Percentiles rank a stretch among this genome's conserved stretches.
These are phyloP conservation scores for Chaetomium strumarium DNA, from an alignment of 2,329 filamentous ascomycete genomes.

Conservation along the genomic window DNA sequence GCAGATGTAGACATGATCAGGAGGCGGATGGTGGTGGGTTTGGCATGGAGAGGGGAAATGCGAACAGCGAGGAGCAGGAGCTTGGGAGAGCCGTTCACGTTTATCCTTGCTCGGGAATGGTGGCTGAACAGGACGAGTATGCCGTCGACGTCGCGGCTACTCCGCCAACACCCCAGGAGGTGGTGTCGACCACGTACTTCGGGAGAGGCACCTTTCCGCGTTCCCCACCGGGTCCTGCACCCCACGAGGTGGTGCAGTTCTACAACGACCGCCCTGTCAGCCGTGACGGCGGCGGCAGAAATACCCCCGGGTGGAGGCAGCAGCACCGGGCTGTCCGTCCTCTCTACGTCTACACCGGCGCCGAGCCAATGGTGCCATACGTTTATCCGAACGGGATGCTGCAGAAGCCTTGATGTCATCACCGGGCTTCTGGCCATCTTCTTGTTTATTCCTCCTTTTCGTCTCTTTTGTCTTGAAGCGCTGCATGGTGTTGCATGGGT, in stretches of 20 bases:
- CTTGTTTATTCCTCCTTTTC: background rate
- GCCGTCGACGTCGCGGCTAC: background rate
- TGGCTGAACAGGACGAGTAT: constrained; percentile 12
- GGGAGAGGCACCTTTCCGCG: background rate
- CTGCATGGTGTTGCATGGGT: background rate
- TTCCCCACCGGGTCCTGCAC: background rate
- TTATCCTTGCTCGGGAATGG: constrained; percentile 21
- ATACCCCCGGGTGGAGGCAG: constrained; percentile 4
- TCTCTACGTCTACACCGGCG: constrained; percentile 10
- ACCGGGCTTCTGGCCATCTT: background rate
- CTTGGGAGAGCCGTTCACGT: background rate
- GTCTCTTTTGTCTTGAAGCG: background rate
- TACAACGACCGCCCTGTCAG: background rate
- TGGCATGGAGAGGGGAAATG: background rate
- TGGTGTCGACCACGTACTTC: background rate
- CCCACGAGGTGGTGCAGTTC: background rate
- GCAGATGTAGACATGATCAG: background rate
- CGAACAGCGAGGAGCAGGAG: background rate
- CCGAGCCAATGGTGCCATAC: constrained; percentile 13
- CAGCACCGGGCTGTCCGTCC: constrained; percentile 7
- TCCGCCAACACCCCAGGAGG: background rate
- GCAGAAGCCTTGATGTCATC: constrained; percentile 6
- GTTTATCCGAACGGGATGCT: constrained; percentile 12
- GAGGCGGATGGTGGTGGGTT: background rate
- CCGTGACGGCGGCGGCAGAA: background rate